These are phyloP conservation scores for Rhododendron vialii DNA, from an alignment of 148 eudicot species.

Conservation along the genomic window DNA sequence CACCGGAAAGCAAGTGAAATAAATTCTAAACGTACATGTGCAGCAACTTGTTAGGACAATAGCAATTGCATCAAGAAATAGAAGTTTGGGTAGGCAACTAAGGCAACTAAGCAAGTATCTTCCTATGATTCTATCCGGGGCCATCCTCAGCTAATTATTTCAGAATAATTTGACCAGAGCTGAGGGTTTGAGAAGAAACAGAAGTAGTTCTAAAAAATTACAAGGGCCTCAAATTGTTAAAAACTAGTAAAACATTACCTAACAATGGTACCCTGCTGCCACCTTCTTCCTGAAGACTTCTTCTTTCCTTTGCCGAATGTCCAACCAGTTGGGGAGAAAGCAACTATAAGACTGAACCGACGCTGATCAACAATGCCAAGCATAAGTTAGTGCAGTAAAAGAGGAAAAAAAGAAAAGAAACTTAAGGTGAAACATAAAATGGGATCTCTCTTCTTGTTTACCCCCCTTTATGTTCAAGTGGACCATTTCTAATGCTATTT, in stretches of 20 bases:
- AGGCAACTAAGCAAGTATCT: background rate
- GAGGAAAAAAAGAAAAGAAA: background rate
- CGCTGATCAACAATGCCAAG: constrained; percentile 38
- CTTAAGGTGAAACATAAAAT: background rate
- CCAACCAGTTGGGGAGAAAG: constrained; percentile 98
- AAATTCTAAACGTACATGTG: background rate
- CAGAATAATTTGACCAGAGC: background rate
- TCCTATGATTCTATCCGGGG: background rate
- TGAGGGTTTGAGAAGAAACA: background rate
- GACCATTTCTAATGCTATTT: background rate
- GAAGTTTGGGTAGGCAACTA: background rate
- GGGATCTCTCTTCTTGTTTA: background rate
- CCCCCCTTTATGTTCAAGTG: background rate
- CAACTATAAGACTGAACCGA: constrained; percentile 73
- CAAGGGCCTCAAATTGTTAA: background rate
- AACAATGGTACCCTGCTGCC: constrained; percentile 94
- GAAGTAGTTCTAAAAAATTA: background rate
- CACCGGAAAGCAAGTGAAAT: background rate
- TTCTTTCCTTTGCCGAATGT: constrained; percentile 81
- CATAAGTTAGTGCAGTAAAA: background rate
- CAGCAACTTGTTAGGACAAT: background rate
- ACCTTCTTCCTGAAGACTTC: constrained; percentile 75
- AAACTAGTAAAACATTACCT: constrained; percentile 40
- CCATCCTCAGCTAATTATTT: background rate
- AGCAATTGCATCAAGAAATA: background rate